These are phyloP conservation scores for Forsythia suspensa DNA, from an alignment of 257 asterid species.

Conservation along the genomic window DNA sequence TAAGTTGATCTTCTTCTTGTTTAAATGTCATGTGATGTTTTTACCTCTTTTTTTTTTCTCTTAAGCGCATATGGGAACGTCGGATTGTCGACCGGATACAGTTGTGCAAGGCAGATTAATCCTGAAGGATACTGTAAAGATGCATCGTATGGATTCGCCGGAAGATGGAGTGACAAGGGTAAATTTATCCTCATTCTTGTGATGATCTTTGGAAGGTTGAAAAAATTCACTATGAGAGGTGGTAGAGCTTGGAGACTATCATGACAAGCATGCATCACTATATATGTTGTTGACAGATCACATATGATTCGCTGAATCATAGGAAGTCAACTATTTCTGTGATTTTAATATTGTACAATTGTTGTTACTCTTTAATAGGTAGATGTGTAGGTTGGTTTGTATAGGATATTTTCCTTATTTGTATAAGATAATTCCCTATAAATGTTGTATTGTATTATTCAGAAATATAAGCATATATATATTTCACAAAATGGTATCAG, in stretches of 20 bases:
- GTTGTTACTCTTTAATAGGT: no score
- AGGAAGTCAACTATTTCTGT: no score
- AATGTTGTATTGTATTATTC: not conserved
- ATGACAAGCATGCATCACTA: constrained; percentile 3
- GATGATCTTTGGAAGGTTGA: constrained; percentile 61
- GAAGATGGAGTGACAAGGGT: constrained; percentile 55
- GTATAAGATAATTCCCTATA: not conserved
- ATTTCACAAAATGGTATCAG: no score
- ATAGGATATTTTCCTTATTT: no score
- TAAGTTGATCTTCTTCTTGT: not conserved
- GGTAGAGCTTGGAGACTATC: constrained; percentile 44
- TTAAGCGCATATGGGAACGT: constrained; percentile 63
- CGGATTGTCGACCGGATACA: constrained; percentile 56
- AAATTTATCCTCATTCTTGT: constrained; percentile 47
- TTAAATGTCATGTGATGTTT: no score
- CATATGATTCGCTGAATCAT: not conserved
- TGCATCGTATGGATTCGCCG: constrained; percentile 45
- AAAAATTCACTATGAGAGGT: constrained; percentile 35
- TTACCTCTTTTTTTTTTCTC: not conserved
- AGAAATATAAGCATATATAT: no score
- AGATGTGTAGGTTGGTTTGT: no score
- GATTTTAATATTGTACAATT: no score
- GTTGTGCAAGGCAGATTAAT: constrained; percentile 41
- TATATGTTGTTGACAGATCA: not conserved
- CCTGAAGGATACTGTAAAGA: constrained; percentile 28